A percentile compares a stretch with the other conserved stretches of the same genome.
Conservation (phyloP, 306 rosid genomes). For the Vigna radiata region DNA sequence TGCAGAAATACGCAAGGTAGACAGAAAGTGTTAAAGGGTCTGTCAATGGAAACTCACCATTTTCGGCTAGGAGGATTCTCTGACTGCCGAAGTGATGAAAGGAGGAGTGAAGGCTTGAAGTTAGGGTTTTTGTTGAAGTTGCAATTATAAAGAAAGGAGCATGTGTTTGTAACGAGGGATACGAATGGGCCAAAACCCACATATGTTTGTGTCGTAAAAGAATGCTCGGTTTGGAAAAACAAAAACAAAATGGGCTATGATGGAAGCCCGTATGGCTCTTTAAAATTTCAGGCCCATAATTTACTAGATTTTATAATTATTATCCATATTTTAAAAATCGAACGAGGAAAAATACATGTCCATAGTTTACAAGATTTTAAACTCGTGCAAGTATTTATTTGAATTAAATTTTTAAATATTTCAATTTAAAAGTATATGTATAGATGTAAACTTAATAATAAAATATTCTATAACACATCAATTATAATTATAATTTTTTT, state of each 20-base stretch:
- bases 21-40: neutral
- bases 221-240: neutral
- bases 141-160: neutral
- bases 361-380: too few relatives aligned
- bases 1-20: neutral
- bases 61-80: constrained; percentile 37
- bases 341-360: too few relatives aligned
- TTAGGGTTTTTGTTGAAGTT: constrained; percentile 30
- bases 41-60: constrained; percentile 56
- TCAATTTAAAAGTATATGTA: too few relatives aligned
- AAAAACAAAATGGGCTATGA: neutral
- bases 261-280: neutral
- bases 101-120: neutral
- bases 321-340: neutral
- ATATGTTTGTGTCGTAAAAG: neutral
- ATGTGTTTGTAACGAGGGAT: neutral
- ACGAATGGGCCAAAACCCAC: neutral
- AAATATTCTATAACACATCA: too few relatives aligned
- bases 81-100: constrained; percentile 8
- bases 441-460: too few relatives aligned
- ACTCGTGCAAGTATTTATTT: too few relatives aligned
- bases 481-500: too few relatives aligned
- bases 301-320: neutral
- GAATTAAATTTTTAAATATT: too few relatives aligned
- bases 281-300: neutral